Evolutionary conservation across 2,329 filamentous ascomycete genomes (phyloP), one percentile per base, ranked within the genome.

Genomic region (Davidsoniella australis): DNA sequence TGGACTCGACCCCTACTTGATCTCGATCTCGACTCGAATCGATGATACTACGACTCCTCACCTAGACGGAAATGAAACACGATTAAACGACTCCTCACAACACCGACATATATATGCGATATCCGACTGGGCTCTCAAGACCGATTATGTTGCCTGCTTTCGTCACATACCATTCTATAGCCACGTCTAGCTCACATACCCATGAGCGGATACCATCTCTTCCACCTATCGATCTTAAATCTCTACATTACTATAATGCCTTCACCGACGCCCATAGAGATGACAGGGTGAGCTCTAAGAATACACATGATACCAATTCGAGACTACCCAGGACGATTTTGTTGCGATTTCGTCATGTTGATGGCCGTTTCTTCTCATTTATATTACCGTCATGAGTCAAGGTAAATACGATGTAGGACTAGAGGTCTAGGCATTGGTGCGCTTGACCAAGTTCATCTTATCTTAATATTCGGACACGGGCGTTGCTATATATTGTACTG

Each of bases 111-210:
- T 39, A 14, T 39, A 14, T 41, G 43, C 38, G 37, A 50, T 23
- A 36, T 50, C 23, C 39, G 33, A 46, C 39, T 17, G 37, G 42
- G 16, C 17, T 49, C 40, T 48, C 24, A 33, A 33, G 26, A 33
- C 37, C 29, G 24, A 43, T 51, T 46, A 39, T 47, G 39, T 45
- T 37, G 20, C 45, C 29, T 39, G 49, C 39, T 26, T 47, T 37
- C 20, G 23, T 45, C 39, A 9, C 33, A 48, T 29, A 41, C 39
- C 6, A 26, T 14, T 20, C 18, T 10, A 33, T 33, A 33, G 14
- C 44, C 6, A 16, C 26, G 14, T 33, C 24, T 16, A 16, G 16
- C 6, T 45, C 16, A 16, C 26, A 18, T 18, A 23, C 33, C 20
- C 24, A 3, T 29, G 20, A 12, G 18, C 42, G 36, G 33, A 10